Base-by-base conservation (phyloP, 371 early-diverging fungal species). In the Rhizomucor miehei region DNA sequence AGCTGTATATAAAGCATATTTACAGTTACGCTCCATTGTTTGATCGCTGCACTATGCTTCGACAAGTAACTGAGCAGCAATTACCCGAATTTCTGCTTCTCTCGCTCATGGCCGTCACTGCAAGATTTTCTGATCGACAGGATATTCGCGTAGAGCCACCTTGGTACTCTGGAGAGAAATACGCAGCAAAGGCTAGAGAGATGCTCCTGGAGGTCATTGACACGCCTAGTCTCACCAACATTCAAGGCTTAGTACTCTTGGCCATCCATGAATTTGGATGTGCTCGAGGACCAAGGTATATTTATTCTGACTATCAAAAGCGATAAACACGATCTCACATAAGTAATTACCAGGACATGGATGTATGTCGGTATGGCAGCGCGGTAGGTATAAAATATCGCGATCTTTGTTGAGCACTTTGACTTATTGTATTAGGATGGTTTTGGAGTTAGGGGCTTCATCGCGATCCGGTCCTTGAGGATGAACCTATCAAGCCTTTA, bases 331-430 rank as follows among this genome's bases (percentile, higher is more conserved):
- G 11, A 16, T 0, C 39, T 44, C 8, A 29, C 40, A 46, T n/a
- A n/a, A 37, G 34, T 41, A 29, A 48, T 54, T 25, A 8, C 14
- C 55, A 75, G 81, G 21, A 69, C 77, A 9, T 87, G 85, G 85
- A 81, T 79, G 77, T 84, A 79, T 60, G 62, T 68, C 1, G 86
- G 85, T 13, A 75, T 85, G 63, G 84, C 87, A 4, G 69, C 80
- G 16, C 56, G 66, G 65, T 65, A 52, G 40, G 45, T 24, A 29
- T 41, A 13, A 16, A 38, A 14, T 12, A 49, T 14, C 17, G 43
- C 5, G 8, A 39, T 36, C 8, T 6, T 16, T 10, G 6, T 10
- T 2, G 39, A 20, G 24, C 17, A 23, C 51, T 40, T n/a, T 36
- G 19, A 50, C 23, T 45, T 23, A 34, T 48, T 44, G 46, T 2